Evolutionary conservation across 495 filamentous ascomycete species (phyloP).

Genomic region (Talaromyces liani): DNA sequence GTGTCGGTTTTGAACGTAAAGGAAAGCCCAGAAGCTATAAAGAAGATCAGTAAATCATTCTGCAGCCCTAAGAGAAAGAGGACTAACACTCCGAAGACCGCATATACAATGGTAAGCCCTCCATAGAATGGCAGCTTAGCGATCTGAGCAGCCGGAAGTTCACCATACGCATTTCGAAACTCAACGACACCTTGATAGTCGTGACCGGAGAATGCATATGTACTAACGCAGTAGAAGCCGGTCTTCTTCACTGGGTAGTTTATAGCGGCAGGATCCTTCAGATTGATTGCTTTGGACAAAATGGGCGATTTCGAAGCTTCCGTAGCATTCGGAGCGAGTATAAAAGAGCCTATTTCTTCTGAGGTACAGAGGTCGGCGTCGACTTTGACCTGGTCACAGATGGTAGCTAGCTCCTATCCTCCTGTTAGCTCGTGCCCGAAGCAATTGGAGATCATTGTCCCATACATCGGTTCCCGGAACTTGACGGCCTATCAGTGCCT

Average conservation of each 20-base stretch:
- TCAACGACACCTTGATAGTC: conserved; percentile 76
- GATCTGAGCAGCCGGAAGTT: conserved; percentile 91
- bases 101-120: conserved; percentile 88
- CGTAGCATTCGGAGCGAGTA: conserved; percentile 67
- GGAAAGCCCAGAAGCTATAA: conserved; percentile 79
- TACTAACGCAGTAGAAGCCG: conserved; percentile 92
- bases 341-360: conserved; percentile 75
- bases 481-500: conserved; percentile 61
- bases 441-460: neutral
- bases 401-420: conserved; percentile 52
- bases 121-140: conserved; percentile 98
- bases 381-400: conserved; percentile 67
- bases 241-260: conserved; percentile 80
- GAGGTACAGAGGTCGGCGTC: conserved; percentile 60
- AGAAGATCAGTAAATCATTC: neutral
- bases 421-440: conserved; percentile 12
- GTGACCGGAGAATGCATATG: conserved; percentile 51
- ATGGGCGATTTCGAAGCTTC: conserved; percentile 62
- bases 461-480: conserved; percentile 28
- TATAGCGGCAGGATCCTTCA: conserved; percentile 65
- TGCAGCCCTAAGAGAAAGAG: neutral
- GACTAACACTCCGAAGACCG: conserved; percentile 66
- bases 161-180: conserved; percentile 92
- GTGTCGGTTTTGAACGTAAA: conserved; percentile 88
- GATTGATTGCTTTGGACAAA: conserved; percentile 69